phyloP scores from a whole-genome alignment of 148 eudicot species.

The Chenopodium formosanum region DNA sequence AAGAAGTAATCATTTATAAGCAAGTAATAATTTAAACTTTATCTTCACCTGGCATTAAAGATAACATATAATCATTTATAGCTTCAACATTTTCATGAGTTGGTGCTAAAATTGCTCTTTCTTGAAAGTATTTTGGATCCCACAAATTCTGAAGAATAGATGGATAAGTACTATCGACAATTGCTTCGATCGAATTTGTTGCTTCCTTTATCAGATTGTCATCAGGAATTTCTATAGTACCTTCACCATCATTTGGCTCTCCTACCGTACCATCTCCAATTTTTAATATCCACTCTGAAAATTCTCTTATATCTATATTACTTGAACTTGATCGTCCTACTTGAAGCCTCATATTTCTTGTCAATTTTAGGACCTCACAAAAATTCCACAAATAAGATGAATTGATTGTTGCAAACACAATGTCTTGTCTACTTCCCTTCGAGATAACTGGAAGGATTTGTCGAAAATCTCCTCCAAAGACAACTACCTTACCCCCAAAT shows the following conservation, averaged over 20 bases:
- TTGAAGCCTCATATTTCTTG: not conserved
- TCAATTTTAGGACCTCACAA: not conserved
- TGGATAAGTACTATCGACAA: not conserved
- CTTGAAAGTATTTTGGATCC: not conserved
- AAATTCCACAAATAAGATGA: not conserved
- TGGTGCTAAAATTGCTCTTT: not conserved
- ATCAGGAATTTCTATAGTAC: not conserved
- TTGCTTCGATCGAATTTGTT: not conserved
- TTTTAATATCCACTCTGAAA: not conserved
- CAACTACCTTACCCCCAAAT: constrained; percentile 6
- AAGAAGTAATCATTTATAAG: no score
- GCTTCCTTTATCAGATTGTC: not conserved
- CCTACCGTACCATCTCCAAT: not conserved
- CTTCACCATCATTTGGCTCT: not conserved
- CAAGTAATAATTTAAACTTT: not conserved
- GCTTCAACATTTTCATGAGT: not conserved
- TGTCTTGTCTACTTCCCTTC: constrained; percentile 7
- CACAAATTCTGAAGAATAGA: not conserved
- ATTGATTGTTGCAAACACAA: not conserved
- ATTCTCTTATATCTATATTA: not conserved
- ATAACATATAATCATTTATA: not conserved
- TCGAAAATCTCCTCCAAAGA: not conserved
- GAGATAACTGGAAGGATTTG: constrained; percentile 2
- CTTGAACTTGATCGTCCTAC: not conserved
- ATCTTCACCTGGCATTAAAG: not conserved